Conservation (phyloP, 179 eudicot species). For the Dionaea muscipula region DNA sequence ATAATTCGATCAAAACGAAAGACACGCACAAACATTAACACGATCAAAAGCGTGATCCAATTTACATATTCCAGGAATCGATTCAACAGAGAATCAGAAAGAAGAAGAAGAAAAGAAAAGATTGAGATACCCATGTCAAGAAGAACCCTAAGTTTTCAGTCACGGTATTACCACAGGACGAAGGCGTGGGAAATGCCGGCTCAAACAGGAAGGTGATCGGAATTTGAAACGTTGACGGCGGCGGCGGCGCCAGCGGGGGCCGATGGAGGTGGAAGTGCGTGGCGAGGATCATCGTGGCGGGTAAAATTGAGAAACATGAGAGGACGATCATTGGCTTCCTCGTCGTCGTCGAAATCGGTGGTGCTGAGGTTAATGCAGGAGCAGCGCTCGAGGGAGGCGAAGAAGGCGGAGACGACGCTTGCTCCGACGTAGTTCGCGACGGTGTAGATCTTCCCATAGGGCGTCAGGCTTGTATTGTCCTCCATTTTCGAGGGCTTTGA, state of each 20-base stretch:
- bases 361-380: slow-evolving; percentile 54
- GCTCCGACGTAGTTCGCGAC: slow-evolving; percentile 44
- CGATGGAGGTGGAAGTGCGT: slow-evolving; percentile 5
- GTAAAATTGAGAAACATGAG: slow-evolving; percentile 10
- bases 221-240: too few relatives aligned
- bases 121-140: too few relatives aligned
- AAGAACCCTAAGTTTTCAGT: too few relatives aligned
- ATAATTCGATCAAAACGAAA: too few relatives aligned
- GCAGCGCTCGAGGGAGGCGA: slow-evolving; percentile 48
- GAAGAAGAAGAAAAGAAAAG: too few relatives aligned
- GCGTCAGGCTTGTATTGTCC: slow-evolving; percentile 21
- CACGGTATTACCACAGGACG: too few relatives aligned
- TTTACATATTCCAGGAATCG: too few relatives aligned
- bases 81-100: too few relatives aligned
- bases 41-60: too few relatives aligned
- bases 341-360: slow-evolving; percentile 32
- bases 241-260: neutral
- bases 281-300: slow-evolving; percentile 13
- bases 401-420: slow-evolving; percentile 50
- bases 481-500: slow-evolving; percentile 13
- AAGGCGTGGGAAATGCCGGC: too few relatives aligned
- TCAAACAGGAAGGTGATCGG: slow-evolving; percentile 8
- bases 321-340: slow-evolving; percentile 10
- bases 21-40: too few relatives aligned
- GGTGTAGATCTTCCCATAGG: slow-evolving; percentile 28